A percentile compares a stretch with the other conserved stretches of the same genome.
phyloP scores from a whole-genome alignment of 768 basidiomycete species.

The Termitomyces sp. region DNA sequence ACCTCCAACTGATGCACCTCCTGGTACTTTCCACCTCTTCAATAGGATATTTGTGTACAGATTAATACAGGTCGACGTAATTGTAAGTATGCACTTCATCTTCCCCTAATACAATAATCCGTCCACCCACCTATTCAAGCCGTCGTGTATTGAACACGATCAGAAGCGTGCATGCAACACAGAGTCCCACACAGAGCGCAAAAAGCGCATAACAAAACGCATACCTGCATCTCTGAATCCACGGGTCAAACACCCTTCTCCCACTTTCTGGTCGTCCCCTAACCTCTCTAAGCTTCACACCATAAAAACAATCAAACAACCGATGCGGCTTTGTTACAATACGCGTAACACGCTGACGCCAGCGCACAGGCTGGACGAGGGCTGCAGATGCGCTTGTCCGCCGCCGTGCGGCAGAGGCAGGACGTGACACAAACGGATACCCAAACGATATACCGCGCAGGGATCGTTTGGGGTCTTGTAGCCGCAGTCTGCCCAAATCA shows the following conservation, averaged over 20 bases:
- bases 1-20: too few species aligned
- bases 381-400: constrained; percentile 8
- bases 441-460: constrained; percentile 45
- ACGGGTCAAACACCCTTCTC: constrained; percentile 48
- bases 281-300: constrained; percentile 36
- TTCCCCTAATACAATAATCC: not conserved
- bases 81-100: not conserved
- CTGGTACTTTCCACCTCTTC: not conserved
- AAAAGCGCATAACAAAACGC: constrained; percentile 51
- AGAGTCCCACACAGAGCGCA: constrained; percentile 33
- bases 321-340: constrained; percentile 41
- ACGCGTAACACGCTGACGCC: constrained; percentile 16
- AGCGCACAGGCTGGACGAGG: constrained; percentile 10
- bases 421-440: constrained; percentile 57
- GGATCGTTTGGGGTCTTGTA: constrained; percentile 39
- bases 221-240: constrained; percentile 53
- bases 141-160: constrained; percentile 37
- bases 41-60: not conserved
- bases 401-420: constrained; percentile 27
- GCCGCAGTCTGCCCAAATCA: constrained; percentile 34
- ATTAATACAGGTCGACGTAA: not conserved
- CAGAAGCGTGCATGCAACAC: constrained; percentile 33
- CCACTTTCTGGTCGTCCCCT: constrained; percentile 39
- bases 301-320: constrained; percentile 38
- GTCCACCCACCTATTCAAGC: constrained; percentile 14